These are phyloP conservation scores for Acidiella bohemica DNA, from an alignment of 495 filamentous ascomycete genomes.

Conservation along the genomic window DNA sequence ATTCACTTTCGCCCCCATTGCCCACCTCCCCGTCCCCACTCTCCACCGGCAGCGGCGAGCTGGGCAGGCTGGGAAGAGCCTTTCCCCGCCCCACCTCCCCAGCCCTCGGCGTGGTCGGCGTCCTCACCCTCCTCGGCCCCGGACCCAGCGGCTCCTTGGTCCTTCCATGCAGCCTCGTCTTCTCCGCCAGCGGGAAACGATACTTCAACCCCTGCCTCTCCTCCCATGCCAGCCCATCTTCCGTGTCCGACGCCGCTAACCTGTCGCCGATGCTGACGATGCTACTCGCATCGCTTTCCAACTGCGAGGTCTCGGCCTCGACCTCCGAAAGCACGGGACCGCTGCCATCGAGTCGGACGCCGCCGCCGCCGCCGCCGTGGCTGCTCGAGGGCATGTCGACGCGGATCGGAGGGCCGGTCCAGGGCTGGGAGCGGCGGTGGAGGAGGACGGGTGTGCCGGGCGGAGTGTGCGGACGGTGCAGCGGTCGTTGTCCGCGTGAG, in stretches of 20 bases:
- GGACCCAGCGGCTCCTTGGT: slow-evolving; percentile 40
- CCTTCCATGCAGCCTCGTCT: slow-evolving; percentile 41
- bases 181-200: slow-evolving; percentile 48
- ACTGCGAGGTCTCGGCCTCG: slow-evolving; percentile 19
- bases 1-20: slow-evolving; percentile 39
- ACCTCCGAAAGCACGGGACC: slow-evolving; percentile 15
- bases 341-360: slow-evolving; percentile 16
- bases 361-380: too few species aligned
- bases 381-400: slow-evolving; percentile 21
- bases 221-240: slow-evolving; percentile 28
- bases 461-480: too few species aligned
- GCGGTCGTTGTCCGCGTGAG: too few species aligned
- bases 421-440: too few species aligned
- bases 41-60: background rate
- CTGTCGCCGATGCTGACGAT: slow-evolving; percentile 28
- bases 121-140: slow-evolving; percentile 11
- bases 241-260: slow-evolving; percentile 26
- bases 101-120: slow-evolving; percentile 6
- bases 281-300: slow-evolving; percentile 28
- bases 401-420: slow-evolving; percentile 18
- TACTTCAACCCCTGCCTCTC: slow-evolving; percentile 39
- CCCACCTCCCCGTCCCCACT: slow-evolving; percentile 17
- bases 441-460: too few species aligned
- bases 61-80: background rate
- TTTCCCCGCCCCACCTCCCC: background rate